These are phyloP conservation scores for Blastocystis sp. DNA, from an alignment of 352 stramenopile species.

Conservation along the genomic window DNA sequence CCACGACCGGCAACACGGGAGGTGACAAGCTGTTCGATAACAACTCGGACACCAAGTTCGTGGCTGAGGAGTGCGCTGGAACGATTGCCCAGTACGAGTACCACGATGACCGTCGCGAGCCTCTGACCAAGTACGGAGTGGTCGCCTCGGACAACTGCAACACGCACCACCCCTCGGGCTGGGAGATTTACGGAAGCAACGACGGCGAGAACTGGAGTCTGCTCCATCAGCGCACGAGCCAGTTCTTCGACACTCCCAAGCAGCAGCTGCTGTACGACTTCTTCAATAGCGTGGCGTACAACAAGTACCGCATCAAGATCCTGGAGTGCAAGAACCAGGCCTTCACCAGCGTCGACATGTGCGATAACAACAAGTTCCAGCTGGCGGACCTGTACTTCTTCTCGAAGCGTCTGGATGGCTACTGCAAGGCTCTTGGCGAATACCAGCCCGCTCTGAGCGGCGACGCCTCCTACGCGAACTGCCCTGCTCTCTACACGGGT, in stretches of 20 bases:
- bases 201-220: conserved; percentile 19
- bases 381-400: conserved; percentile 39
- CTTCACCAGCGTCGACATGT: not conserved
- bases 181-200: not conserved
- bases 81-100: not conserved
- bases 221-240: not conserved
- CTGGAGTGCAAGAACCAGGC: not conserved
- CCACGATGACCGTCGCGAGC: not conserved
- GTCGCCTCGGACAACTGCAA: not conserved
- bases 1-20: not conserved
- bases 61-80: not conserved
- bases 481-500: not conserved
- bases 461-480: conserved; percentile 15
- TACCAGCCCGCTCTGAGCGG: conserved; percentile 16
- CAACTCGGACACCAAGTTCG: conserved; percentile 10
- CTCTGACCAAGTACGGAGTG: conserved; percentile 22
- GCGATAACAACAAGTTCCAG: conserved; percentile 15
- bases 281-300: conserved; percentile 21
- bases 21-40: conserved; percentile 50
- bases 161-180: not conserved
- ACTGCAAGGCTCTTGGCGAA: not conserved
- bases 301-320: conserved; percentile 11
- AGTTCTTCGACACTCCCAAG: not conserved
- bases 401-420: not conserved
- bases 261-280: conserved; percentile 4